Base-by-base conservation (phyloP, 2,329 filamentous ascomycete species). In the Fusarium kyushuense region DNA sequence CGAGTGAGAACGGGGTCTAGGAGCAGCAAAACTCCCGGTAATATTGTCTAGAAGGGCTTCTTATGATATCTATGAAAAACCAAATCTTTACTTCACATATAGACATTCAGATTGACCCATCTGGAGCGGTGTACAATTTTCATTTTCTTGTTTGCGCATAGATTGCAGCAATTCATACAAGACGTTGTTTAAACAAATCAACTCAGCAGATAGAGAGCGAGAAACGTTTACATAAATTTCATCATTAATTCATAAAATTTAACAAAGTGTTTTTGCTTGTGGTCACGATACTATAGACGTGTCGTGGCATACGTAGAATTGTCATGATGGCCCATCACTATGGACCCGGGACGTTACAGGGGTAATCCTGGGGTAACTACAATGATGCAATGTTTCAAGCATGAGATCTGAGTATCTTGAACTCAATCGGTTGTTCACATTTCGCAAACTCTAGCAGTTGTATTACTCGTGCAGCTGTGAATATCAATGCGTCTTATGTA, bases 1-100 rank as follows among this genome's bases (percentile, higher is more conserved):
- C 74, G 77, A 6, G 67, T 68, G n/a, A 72, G 76, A 21, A 76
- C 73, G 35, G 71, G 70, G 42, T 76, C 76, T 17, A 76, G 64
- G 65, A 74, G 66, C 49, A 74, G 66, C 47, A 61, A 71, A 32
- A 65, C 46, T 19, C 74, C 73, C 14, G 63, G 56, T 16, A 71
- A 77, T 16, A 70, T 75, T 40, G 76, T 78, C 47, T 78, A 52
- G 75, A n/a, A 21, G 40, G 27, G 27, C 23, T 35, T 12, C 27
- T 56, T 59, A 69, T 43, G 64, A 71, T 52, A 47, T n/a, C 59
- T 71, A 71, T 57, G 64, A 67, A 40, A 58, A 46, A 53, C n/a
- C 12, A 60, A 38, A 52, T 19, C 14, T 51, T 51, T 40, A 27
- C 47, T 32, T 41, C 41, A 38, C 43, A 54, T 56, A 63, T 65